phyloP scores from a whole-genome alignment of 164 flowering plant species.

The Nelumbo lutea region DNA sequence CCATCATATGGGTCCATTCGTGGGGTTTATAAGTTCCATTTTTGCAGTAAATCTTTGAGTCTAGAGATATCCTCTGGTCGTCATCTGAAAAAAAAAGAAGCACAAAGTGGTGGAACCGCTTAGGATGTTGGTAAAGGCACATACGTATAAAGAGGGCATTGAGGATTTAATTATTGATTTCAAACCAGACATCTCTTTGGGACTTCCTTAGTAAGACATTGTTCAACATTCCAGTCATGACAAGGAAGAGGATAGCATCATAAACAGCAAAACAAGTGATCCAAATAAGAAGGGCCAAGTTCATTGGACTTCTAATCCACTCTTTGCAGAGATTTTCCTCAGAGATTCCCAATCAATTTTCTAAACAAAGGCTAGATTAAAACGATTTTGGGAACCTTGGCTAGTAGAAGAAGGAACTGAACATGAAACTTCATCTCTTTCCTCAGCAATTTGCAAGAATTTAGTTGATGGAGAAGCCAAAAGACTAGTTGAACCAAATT shows the following conservation, averaged over 20 bases:
- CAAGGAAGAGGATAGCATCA: conserved; percentile 78
- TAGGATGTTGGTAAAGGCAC: conserved; percentile 90
- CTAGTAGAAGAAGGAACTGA: conserved; percentile 43
- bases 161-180: conserved; percentile 89
- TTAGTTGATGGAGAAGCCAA: conserved; percentile 47
- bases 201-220: conserved; percentile 51
- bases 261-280: conserved; percentile 62
- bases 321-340: conserved; percentile 37
- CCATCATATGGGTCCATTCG: conserved; percentile 93
- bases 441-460: conserved; percentile 48
- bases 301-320: conserved; percentile 78
- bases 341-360: conserved; percentile 58
- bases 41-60: conserved; percentile 78
- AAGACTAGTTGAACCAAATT: conserved; percentile 27
- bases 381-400: conserved; percentile 39
- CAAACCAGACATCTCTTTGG: conserved; percentile 72
- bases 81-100: conserved; percentile 67
- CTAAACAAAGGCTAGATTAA: conserved; percentile 29
- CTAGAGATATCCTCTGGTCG: conserved; percentile 52
- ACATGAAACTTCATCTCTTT: conserved; percentile 59
- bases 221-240: conserved; percentile 87
- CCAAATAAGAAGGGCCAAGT: conserved; percentile 81
- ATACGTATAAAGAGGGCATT: conserved; percentile 92
- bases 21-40: conserved; percentile 84
- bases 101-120: conserved; percentile 68